Conservation (phyloP, 768 basidiomycete genomes). For the Rhodotorula graminis region DNA sequence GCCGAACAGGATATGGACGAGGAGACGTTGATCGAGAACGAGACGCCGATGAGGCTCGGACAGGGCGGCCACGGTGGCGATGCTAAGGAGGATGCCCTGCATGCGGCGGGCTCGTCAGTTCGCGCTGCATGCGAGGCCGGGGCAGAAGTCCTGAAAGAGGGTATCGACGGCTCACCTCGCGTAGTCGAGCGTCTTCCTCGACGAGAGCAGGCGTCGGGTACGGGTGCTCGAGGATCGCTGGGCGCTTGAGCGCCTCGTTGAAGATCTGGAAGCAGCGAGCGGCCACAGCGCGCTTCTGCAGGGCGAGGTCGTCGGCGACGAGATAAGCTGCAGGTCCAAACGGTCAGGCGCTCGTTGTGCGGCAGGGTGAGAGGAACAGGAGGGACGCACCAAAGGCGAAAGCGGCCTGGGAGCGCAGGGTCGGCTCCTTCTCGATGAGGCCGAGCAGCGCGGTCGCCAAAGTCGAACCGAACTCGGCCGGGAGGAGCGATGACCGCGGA, state of each 20-base stretch:
- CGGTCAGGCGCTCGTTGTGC: not conserved
- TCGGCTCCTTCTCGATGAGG: constrained; percentile 21
- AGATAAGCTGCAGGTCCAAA: constrained; percentile 56
- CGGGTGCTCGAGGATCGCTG: constrained; percentile 40
- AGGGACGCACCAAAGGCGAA: constrained; percentile 28
- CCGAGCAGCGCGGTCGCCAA: constrained; percentile 15
- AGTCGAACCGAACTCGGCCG: not conserved
- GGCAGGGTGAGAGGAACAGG: too few species aligned
- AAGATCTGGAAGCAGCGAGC: constrained; percentile 62
- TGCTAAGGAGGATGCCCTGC: constrained; percentile 67
- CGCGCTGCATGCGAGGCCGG: not conserved
- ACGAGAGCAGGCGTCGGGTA: constrained; percentile 30
- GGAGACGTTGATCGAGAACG: constrained; percentile 60
- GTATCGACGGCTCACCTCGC: constrained; percentile 34
- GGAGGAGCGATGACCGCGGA: rapidly evolving
- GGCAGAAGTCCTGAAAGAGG: constrained; percentile 6
- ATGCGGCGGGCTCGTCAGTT: not conserved
- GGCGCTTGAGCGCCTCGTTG: constrained; percentile 43
- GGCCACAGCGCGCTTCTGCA: constrained; percentile 68
- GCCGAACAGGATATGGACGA: constrained; percentile 56
- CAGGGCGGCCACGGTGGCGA: constrained; percentile 68
- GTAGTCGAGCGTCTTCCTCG: constrained; percentile 13
- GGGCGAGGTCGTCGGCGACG: constrained; percentile 62
- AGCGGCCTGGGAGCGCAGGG: constrained; percentile 18
- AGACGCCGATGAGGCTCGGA: constrained; percentile 67